Base-by-base conservation (phyloP, 2,329 filamentous ascomycete species). In the Aureobasidium sp. region DNA sequence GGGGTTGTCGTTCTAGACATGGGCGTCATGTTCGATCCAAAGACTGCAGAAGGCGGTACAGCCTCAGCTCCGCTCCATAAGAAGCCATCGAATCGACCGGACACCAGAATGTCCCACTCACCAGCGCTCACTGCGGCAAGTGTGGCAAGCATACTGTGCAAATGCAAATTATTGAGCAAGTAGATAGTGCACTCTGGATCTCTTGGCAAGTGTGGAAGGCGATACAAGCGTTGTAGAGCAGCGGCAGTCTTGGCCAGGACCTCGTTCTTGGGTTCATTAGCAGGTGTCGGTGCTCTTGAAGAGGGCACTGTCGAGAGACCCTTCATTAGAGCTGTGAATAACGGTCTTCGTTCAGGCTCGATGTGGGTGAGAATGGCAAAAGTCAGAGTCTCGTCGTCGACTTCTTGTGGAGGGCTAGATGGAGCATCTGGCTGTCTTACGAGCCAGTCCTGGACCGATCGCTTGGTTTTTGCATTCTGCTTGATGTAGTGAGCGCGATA, bases 31-130 rank as follows among this genome's bases (percentile, higher is more conserved):
- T 70, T 68, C 14, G 70, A 70, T 31, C 63, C 67, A 36, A 68
- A 71, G 53, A 67, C 60, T 11, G 72, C 68, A 14, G 71, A 67
- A 36, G 73, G 68, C 15, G 75, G 67, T 6, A 76, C 69, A 22
- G 73, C 67, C 66, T 97, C 92, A 7, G 90, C 91, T 25, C 93
- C 93, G 48, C 91, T 96, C 85, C 93, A 96, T 22, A 97, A 81
- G 76, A 97, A 97, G 4, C 93, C 93, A 71, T 97, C 92, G 69
- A 97, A 97, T 31, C 93, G 88, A 31, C 93, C 93, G 0, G 93
- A 97, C 5, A 88, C 90, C 14, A 97, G 81, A 61, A 97, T 96
- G 65, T 97, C 93, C 93, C 93, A 97, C 74, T 97, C 93, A n/a
- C 90, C 89, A 51, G 87, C 84, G 71, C 88, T 94, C 68, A 97